Evolutionary conservation across 139 green algal genomes (phyloP), one percentile per base, ranked within the genome.

Genomic region (Eudorina sp.): DNA sequence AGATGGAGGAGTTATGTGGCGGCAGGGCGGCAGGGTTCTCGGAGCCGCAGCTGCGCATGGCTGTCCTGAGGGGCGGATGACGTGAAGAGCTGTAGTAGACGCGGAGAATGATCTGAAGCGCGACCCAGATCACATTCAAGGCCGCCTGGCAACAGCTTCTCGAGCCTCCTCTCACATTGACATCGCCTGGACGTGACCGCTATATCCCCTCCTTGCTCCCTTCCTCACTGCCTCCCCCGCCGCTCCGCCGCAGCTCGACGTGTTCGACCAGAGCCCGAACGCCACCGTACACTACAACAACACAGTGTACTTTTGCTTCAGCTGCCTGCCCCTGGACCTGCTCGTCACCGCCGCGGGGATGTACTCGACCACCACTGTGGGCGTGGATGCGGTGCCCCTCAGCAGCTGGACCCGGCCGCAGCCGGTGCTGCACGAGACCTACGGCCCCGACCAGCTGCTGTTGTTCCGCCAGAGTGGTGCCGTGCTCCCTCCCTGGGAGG

Each of bases 301-400:
- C 27, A 74, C 31, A 0, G 40, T 75, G 8, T 74, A 75, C 78
- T 34, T 43, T 40, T 74, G 55, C 78, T 85, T 85, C 55, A 58
- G 53, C 40, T 85, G 78, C 77, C 77, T 84, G 77, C 77, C 77
- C 6, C 11, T 62, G 23, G 19, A 25, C 29, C 5, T 29, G 13
- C 43, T 81, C 8, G 23, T 27, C 45, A 62, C 7, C 41, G n/a
- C 25, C 45, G 21, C 64, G 45, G 9, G 25, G 8, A n/a, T 0
- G 13, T 64, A 19, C 18, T 45, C 73, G 16, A 25, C 73, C 23
- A 45, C 73, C 23, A 43, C n/a, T n/a, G n/a, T n/a, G n/a, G n/a
- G n/a, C n/a, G n/a, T n/a, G n/a, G n/a, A n/a, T n/a, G n/a, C n/a
- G n/a, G n/a, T n/a, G n/a, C n/a, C n/a, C n/a, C n/a, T n/a, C n/a